Evolutionary conservation across 2,329 filamentous ascomycete genomes (phyloP), one percentile per base, ranked within the genome.

Genomic region (Xylaria sp.): DNA sequence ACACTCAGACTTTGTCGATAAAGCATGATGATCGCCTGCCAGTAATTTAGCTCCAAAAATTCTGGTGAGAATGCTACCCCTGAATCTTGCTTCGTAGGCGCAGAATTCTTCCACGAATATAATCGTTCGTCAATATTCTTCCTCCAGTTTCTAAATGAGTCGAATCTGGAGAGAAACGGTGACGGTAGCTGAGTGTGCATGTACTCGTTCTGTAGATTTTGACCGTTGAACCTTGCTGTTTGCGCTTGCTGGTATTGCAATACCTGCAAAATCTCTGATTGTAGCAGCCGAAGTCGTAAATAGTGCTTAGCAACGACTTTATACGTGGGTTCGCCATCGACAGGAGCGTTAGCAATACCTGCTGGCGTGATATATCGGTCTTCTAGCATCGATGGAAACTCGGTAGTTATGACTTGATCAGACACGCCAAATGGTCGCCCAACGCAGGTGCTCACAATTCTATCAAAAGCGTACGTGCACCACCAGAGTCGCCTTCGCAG

Each of bases 381-480:
- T 74, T 97, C 94, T 44, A 97, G 83, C 61, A 94, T 80, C 3
- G 93, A 97, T 1, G 95, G 95, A 71, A 97, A 96, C 75, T 97
- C 93, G 0, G 95, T 97, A 15, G 95, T 98, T 74, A 98, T 93
- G 69, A 97, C 93, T 77, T 97, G 92, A 80, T 98, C 96, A n/a
- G 92, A 94, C 69, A 98, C 93, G 33, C 95, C 94, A 75, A 97
- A 96, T 6, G 95, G 96, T 62, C 95, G 86, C 42, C 95, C 95
- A 29, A 98, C 95, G 73, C 94, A 97, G 25, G 93, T 94, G 75
- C 93, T 96, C 57, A 98, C 95, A 5, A 98, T 88, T n/a, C 95
- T 88, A 79, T 98, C 95, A 62, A 98, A 89, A 5, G 93, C 95
- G 79, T 98, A 98, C 1, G 94, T 94, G 80, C 94, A 97, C 95